Conservation (phyloP, 768 basidiomycete species). For the Tremella mesenterica region DNA sequence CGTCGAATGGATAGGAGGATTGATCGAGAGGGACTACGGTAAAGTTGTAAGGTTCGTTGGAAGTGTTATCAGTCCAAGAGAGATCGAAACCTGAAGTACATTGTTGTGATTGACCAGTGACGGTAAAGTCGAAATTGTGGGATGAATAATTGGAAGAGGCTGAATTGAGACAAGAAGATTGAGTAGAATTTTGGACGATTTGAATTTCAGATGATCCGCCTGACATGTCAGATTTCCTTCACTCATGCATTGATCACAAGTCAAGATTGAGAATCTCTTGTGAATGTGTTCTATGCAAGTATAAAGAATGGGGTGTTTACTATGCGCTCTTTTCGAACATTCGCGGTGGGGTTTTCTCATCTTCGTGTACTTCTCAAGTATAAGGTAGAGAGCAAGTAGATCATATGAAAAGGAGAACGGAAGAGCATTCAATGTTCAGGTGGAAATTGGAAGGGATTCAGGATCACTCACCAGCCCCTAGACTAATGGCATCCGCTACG, state of each 20-base stretch:
- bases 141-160: slow-evolving; percentile 16
- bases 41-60: slow-evolving; percentile 29
- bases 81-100: slow-evolving; percentile 29
- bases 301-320: not conserved
- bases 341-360: not conserved
- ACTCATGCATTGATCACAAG: not conserved
- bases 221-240: slow-evolving; percentile 1
- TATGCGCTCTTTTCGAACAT: not conserved
- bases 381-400: not conserved
- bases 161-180: slow-evolving; percentile 23
- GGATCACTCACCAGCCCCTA: slow-evolving; percentile 18
- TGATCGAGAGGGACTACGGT: slow-evolving; percentile 33
- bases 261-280: not conserved
- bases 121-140: slow-evolving; percentile 29
- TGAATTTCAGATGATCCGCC: slow-evolving; percentile 36
- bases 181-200: slow-evolving; percentile 7
- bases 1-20: slow-evolving; percentile 28
- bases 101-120: slow-evolving; percentile 20
- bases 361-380: no score
- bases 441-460: not conserved
- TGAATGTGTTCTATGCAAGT: not conserved
- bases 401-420: not conserved
- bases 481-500: slow-evolving; percentile 26
- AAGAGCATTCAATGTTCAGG: not conserved
- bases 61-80: slow-evolving; percentile 19